Evolutionary conservation across 2,329 filamentous ascomycete species (phyloP).

Genomic region (Pseudocercospora pini-densiflorae): DNA sequence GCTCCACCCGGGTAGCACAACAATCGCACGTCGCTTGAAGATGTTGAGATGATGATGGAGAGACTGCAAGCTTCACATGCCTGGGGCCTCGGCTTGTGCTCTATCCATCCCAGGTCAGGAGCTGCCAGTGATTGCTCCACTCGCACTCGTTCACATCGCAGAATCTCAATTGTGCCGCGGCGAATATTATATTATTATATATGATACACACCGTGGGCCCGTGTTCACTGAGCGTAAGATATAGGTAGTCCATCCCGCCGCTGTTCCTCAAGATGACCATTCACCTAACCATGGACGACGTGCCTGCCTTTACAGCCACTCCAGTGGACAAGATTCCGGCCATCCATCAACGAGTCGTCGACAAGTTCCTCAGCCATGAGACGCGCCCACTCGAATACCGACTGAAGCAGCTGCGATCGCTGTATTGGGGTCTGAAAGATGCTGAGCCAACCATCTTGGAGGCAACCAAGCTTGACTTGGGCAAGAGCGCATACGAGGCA

Average conservation of each 20-base stretch:
- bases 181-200: not conserved
- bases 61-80: constrained; percentile 1
- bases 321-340: constrained; percentile 68
- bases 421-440: constrained; percentile 91
- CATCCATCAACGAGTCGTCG: constrained; percentile 64
- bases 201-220: not conserved
- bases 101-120: not conserved
- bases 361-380: constrained; percentile 76
- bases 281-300: constrained; percentile 33
- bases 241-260: not conserved
- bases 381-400: constrained; percentile 84
- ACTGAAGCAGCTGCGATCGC: constrained; percentile 82
- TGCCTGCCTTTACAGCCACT: constrained; percentile 53
- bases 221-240: not conserved
- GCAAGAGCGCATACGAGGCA: constrained; percentile 77
- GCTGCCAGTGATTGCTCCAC: constrained; percentile 4
- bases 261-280: constrained; percentile 18
- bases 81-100: not conserved
- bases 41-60: too few relatives aligned
- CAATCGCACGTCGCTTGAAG: too few relatives aligned
- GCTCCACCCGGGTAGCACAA: not conserved
- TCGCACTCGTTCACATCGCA: constrained; percentile 1
- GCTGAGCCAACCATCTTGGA: constrained; percentile 72
- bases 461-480: constrained; percentile 76
- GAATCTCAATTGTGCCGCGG: constrained; percentile 1